These are phyloP conservation scores for Pseudofabraea citricarpa DNA, from an alignment of 2,329 filamentous ascomycete species.

Conservation along the genomic window DNA sequence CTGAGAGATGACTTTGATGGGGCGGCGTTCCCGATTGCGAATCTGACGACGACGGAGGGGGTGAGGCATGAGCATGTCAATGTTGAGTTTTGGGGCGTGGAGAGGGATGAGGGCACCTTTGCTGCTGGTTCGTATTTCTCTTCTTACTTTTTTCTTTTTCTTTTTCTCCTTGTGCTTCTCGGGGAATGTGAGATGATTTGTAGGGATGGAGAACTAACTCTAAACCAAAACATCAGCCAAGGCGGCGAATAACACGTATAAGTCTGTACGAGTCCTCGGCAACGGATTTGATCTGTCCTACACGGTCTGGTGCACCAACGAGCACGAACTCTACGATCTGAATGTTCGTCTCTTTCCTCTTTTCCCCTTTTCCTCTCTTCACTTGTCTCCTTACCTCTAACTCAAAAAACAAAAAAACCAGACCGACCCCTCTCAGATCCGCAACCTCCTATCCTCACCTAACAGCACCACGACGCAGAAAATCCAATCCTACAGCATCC, in stretches of 20 bases:
- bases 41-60: slow-evolving; percentile 27
- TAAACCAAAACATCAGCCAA: slow-evolving; percentile 16
- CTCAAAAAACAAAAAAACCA: slow-evolving; percentile 18
- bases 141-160: no score
- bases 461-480: not conserved
- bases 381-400: not conserved
- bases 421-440: slow-evolving; percentile 47
- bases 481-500: not conserved
- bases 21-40: not conserved
- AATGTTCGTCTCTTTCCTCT: slow-evolving; percentile 25
- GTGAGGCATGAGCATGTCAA: slow-evolving; percentile 35
- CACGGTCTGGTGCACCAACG: slow-evolving; percentile 61
- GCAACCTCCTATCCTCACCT: slow-evolving; percentile 34
- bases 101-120: slow-evolving; percentile 40
- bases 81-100: slow-evolving; percentile 37
- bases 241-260: slow-evolving; percentile 38
- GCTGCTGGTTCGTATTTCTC: slow-evolving; percentile 49
- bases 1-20: not conserved
- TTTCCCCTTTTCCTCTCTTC: no score
- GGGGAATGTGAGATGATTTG: slow-evolving; percentile 1
- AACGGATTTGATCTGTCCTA: slow-evolving; percentile 55
- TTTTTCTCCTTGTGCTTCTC: no score
- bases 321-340: slow-evolving; percentile 58
- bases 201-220: slow-evolving; percentile 24
- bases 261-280: slow-evolving; percentile 34